A percentile compares a stretch with the other conserved stretches of the same genome.
Evolutionary conservation across 2,329 filamentous ascomycete genomes (phyloP).

Genomic region (Colletotrichum aenigma): DNA sequence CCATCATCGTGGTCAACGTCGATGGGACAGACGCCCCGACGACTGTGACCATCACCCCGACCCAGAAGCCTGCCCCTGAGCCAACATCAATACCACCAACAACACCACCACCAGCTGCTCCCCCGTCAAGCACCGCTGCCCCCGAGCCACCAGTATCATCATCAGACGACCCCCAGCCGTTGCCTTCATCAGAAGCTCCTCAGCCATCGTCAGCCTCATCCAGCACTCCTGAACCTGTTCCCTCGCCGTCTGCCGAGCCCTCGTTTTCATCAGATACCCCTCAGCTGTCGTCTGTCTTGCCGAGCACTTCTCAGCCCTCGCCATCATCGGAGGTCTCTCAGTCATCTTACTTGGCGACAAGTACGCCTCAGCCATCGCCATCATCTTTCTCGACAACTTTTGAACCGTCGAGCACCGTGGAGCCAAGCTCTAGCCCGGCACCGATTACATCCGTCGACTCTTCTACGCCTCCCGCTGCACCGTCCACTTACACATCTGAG

Average conservation of each 20-base stretch:
- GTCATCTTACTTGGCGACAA: neutral
- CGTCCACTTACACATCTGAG: neutral
- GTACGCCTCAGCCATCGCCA: neutral
- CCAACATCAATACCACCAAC: neutral
- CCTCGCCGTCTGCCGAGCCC: neutral
- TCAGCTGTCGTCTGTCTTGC: neutral
- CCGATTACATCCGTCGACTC: neutral
- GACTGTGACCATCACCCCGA: slow-evolving; percentile 13
- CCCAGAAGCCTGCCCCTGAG: neutral
- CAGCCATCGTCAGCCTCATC: neutral
- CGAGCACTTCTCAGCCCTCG: neutral
- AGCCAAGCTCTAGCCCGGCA: neutral
- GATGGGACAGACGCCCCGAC: slow-evolving; percentile 11
- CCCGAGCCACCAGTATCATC: neutral
- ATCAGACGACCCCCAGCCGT: neutral
- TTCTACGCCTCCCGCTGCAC: neutral
- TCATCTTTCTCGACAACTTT: neutral
- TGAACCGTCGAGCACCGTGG: neutral
- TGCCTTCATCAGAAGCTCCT: neutral
- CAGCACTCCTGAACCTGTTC: neutral
- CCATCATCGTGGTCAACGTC: slow-evolving; percentile 34
- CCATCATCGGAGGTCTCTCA: neutral
- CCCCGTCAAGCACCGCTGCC: neutral
- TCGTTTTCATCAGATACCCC: neutral
- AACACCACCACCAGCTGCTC: neutral